Evolutionary conservation across 192 early-diverging fungal species (phyloP), one percentile per base, ranked within the genome.

Genomic region (Coemansia sp.): DNA sequence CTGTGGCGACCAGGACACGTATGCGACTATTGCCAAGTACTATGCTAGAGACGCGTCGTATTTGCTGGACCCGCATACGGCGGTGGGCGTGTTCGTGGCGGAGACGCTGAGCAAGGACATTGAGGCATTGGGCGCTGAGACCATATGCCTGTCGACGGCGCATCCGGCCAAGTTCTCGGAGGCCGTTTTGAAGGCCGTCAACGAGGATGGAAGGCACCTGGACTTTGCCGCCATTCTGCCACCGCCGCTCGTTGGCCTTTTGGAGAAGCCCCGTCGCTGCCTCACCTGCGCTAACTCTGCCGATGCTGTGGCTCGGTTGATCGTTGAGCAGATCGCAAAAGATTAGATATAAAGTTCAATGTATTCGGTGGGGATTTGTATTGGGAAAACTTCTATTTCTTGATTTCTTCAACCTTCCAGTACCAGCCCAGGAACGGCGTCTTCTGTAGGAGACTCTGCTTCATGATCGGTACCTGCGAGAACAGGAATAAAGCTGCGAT

Each of bases 91-190:
- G 31, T 84, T 85, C 39, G 92, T 94, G 10, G 93, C 94, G 7
- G 93, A 97, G 62, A 70, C 59, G 14, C 45, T 87, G 44, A 59
- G 67, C 54, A 41, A 53, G 17, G 65, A 77, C 17, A 69, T 70
- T 46, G 45, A 66, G 2, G 51, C 13, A 6, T 63, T 64, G 9
- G 57, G 42, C 31, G 45, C 61, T n/a, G 56, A 70, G 11, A 66
- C 87, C 21, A 78, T 94, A 24, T 91, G 91, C 46, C 79, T 98
- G 50, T 88, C 95, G 21, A 98, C 97, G 0, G 97, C 97, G 6
- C 93, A 94, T 57, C 97, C 95, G 35, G 97, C 94, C 39, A 99
- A 99, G 74, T 99, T 99, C 82, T 90, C 94, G 5, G 93, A 93
- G 44, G 93, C 95, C 5, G 96, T 99, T 29, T 87, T 91, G 63